A percentile compares a stretch with the other conserved stretches of the same genome.
These are phyloP conservation scores for Hemileccinum impolitum DNA, from an alignment of 768 basidiomycete species.

Conservation along the genomic window DNA sequence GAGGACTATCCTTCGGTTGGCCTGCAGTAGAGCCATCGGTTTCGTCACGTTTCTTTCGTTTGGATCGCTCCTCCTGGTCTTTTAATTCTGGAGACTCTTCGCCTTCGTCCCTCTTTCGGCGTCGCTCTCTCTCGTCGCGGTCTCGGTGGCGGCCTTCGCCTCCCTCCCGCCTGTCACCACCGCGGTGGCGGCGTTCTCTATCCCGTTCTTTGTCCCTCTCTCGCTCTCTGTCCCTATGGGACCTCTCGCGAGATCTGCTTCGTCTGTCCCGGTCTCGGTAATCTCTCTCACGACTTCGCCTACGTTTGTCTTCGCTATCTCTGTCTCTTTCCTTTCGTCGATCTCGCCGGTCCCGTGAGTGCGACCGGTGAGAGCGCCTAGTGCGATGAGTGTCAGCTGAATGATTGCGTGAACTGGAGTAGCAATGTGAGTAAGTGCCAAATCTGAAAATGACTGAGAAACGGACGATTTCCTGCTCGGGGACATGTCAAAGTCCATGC, in stretches of 20 bases:
- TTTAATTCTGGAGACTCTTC: conserved; percentile 44
- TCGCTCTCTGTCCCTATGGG: conserved; percentile 37
- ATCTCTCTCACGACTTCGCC: conserved; percentile 57
- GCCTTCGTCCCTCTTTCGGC: conserved; percentile 68
- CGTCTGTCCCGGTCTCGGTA: conserved; percentile 47
- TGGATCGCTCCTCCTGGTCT: conserved; percentile 55
- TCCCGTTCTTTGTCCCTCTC: conserved; percentile 30
- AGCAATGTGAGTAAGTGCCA: conserved; percentile 6
- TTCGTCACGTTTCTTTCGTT: conserved; percentile 64
- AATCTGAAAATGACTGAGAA: conserved; percentile 12
- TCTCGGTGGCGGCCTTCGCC: conserved; percentile 55
- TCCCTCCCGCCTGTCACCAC: conserved; percentile 44
- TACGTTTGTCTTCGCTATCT: conserved; percentile 57
- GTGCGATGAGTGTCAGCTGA: conserved; percentile 77
- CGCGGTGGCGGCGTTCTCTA: conserved; percentile 43
- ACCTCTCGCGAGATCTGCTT: conserved; percentile 50
- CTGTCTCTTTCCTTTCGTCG: conserved; percentile 48
- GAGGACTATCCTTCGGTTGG: conserved; percentile 47
- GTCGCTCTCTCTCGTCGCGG: conserved; percentile 48
- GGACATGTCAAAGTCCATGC: conserved; percentile 63
- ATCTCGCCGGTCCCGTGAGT: conserved; percentile 52
- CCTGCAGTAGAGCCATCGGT: conserved; percentile 39
- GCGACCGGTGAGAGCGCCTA: conserved; percentile 67
- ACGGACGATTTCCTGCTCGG: conserved; percentile 61
- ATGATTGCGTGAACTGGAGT: conserved; percentile 60